A percentile compares a stretch with the other conserved stretches of the same genome.
Evolutionary conservation across 305 asterid species (phyloP).

Genomic region (Andrographis paniculata): DNA sequence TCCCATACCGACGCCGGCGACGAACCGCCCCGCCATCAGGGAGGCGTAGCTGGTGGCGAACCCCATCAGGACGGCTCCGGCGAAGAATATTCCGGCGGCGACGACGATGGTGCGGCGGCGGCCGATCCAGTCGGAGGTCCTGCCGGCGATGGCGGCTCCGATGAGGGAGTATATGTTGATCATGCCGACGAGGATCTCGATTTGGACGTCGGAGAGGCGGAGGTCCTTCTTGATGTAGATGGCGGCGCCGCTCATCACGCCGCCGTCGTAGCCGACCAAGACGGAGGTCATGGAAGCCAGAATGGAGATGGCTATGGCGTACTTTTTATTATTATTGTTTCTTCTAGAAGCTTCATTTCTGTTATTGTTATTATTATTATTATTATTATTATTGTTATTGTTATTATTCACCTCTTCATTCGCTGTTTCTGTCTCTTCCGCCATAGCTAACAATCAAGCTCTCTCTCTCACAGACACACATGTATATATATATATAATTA

Average conservation of each 20-base stretch:
- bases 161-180: constrained; percentile 34
- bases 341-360: constrained; percentile 13
- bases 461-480: too few relatives aligned
- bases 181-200: constrained; percentile 32
- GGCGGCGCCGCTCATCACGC: constrained; percentile 51
- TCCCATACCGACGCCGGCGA: constrained; percentile 52
- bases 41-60: constrained; percentile 27
- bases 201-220: constrained; percentile 25
- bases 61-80: constrained; percentile 44
- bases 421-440: too few relatives aligned
- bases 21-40: constrained; percentile 45
- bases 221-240: constrained; percentile 35
- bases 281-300: constrained; percentile 39
- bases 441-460: too few relatives aligned
- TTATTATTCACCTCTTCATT: too few relatives aligned
- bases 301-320: constrained; percentile 30
- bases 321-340: too few relatives aligned
- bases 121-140: constrained; percentile 49
- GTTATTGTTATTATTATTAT: too few relatives aligned
- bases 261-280: constrained; percentile 39
- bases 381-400: too few relatives aligned
- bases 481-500: too few relatives aligned
- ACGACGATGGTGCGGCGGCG: constrained; percentile 41
- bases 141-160: constrained; percentile 44
- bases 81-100: constrained; percentile 31